Conservation (phyloP, 2,329 filamentous ascomycete genomes). For the Xylariaceae sp. region DNA sequence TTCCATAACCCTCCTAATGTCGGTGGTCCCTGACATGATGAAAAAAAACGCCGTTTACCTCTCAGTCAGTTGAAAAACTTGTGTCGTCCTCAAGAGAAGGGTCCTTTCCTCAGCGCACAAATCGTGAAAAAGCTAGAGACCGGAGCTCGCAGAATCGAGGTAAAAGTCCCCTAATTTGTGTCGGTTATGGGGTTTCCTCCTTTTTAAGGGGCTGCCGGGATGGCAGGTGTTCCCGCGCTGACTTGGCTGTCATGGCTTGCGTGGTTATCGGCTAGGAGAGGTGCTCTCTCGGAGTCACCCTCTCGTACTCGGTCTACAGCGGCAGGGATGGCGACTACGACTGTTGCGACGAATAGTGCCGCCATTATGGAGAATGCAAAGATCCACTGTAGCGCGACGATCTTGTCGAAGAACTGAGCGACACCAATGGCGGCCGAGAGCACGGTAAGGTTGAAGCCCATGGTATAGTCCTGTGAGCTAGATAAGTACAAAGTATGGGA, state of each 20-base stretch:
- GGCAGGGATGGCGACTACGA: slow-evolving; percentile 59
- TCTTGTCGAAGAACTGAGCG: slow-evolving; percentile 65
- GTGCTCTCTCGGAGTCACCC: slow-evolving; percentile 54
- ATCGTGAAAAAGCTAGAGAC: no score
- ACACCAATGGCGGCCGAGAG: slow-evolving; percentile 70
- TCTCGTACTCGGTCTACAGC: slow-evolving; percentile 49
- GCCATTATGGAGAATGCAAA: slow-evolving; percentile 82
- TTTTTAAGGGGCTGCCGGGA: not conserved
- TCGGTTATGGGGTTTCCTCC: not conserved
- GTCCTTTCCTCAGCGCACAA: no score
- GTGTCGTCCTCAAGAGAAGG: no score
- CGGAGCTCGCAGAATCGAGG: no score
- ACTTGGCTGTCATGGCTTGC: not conserved
- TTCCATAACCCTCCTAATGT: no score
- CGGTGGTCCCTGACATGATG: no score
- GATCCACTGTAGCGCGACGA: slow-evolving; percentile 84
- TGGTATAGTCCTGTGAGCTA: slow-evolving; percentile 56
- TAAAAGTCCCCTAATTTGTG: no score
- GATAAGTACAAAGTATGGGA: slow-evolving; percentile 9
- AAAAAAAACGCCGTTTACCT: no score
- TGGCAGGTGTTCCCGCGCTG: not conserved
- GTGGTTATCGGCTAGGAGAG: slow-evolving; percentile 50
- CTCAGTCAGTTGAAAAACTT: no score
- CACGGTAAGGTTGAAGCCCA: slow-evolving; percentile 73
- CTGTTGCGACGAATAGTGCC: slow-evolving; percentile 63